These are phyloP conservation scores for Royoungia palumana DNA, from an alignment of 768 basidiomycete species.

Conservation along the genomic window DNA sequence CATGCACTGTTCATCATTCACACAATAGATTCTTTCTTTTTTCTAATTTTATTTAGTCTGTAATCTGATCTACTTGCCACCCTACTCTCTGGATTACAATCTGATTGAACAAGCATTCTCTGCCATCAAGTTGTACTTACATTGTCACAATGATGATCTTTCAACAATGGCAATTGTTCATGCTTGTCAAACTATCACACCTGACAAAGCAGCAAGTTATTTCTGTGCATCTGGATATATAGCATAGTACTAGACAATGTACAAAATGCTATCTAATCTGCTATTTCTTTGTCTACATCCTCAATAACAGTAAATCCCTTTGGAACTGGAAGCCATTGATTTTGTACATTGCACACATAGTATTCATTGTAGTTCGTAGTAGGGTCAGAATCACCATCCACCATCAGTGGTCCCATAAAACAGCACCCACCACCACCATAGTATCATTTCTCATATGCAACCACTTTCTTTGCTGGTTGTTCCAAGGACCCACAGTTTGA, in stretches of 20 bases:
- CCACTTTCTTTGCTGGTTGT: not conserved
- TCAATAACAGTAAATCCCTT: not conserved
- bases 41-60: slow-evolving; percentile 14
- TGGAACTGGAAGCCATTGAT: not conserved
- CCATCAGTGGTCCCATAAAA: slow-evolving; percentile 1
- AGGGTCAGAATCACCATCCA: not conserved
- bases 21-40: not conserved
- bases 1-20: slow-evolving; percentile 18
- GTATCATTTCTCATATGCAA: slow-evolving; percentile 1
- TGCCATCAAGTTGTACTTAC: not conserved
- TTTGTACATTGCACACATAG: not conserved
- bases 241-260: too few species aligned
- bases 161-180: not conserved
- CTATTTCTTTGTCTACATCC: not conserved
- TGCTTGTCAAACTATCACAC: slow-evolving; percentile 1
- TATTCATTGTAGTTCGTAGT: not conserved
- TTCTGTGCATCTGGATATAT: slow-evolving; percentile 4
- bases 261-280: too few species aligned
- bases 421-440: not conserved
- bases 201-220: slow-evolving; percentile 2
- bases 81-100: slow-evolving; percentile 19
- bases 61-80: slow-evolving; percentile 27
- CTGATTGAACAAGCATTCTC: slow-evolving; percentile 30
- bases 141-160: not conserved
- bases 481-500: too few species aligned